A percentile compares a stretch with the other conserved stretches of the same genome.
phyloP scores from a whole-genome alignment of 345 rosid species.

The Lepidium africanum region DNA sequence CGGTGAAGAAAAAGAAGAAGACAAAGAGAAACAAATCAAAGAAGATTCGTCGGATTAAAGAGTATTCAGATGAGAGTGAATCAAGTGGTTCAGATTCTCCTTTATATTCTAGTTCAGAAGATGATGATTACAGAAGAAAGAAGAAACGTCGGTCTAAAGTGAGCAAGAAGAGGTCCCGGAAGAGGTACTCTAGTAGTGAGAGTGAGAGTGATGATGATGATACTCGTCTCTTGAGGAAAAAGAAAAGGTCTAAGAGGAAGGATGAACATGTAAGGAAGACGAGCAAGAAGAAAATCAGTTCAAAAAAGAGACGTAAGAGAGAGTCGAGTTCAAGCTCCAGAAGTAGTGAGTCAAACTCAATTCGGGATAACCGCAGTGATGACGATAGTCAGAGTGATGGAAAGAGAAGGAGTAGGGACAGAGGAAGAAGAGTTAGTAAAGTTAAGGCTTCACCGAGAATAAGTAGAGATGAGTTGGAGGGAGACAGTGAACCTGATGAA shows the following conservation, averaged over 20 bases:
- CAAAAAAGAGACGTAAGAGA: slow-evolving; percentile 40
- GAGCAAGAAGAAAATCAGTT: slow-evolving; percentile 26
- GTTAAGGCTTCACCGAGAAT: slow-evolving; percentile 15
- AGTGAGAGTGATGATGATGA: slow-evolving; percentile 25
- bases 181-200: slow-evolving; percentile 39
- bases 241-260: slow-evolving; percentile 37
- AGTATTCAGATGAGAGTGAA: slow-evolving; percentile 39
- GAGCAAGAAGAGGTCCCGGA: slow-evolving; percentile 45
- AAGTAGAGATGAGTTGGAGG: slow-evolving; percentile 30
- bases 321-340: slow-evolving; percentile 35
- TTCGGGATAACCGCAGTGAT: background rate
- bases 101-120: slow-evolving; percentile 49
- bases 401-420: slow-evolving; percentile 24
- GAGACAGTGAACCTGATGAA: slow-evolving; percentile 22
- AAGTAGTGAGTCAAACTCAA: slow-evolving; percentile 17
- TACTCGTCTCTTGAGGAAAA: slow-evolving; percentile 24
- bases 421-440: slow-evolving; percentile 24
- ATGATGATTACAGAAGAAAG: slow-evolving; percentile 34
- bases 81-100: slow-evolving; percentile 34
- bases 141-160: slow-evolving; percentile 46
- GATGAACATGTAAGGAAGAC: slow-evolving; percentile 19
- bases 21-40: slow-evolving; percentile 38
- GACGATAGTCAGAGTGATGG: slow-evolving; percentile 37
- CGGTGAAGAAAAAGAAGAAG: slow-evolving; percentile 48
- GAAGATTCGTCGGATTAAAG: slow-evolving; percentile 38